phyloP scores from a whole-genome alignment of 129 eudicot genomes.

The Lactuca saligna region DNA sequence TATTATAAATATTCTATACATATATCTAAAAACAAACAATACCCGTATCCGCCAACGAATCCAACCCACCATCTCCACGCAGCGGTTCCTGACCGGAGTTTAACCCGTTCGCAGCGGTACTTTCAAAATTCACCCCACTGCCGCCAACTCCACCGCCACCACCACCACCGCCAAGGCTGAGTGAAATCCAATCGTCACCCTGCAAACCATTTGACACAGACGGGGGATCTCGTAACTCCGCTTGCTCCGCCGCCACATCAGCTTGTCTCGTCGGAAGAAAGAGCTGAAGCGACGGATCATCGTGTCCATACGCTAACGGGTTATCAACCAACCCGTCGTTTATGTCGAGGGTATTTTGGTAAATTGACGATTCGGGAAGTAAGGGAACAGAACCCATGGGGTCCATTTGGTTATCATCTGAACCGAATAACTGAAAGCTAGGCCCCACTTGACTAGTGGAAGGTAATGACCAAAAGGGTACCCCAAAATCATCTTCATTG shows the following conservation, averaged over 20 bases:
- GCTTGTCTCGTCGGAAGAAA: conserved; percentile 89
- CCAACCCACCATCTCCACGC: conserved; percentile 46
- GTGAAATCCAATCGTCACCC: conserved; percentile 91
- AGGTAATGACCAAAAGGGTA: conserved; percentile 64
- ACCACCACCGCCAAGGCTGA: conserved; percentile 61
- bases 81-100: conserved; percentile 44
- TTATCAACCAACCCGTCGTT: conserved; percentile 66
- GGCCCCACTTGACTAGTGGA: conserved; percentile 60
- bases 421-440: conserved; percentile 68
- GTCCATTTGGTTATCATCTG: conserved; percentile 49
- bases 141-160: conserved; percentile 52
- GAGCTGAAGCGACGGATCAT: conserved; percentile 86
- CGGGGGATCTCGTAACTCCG: conserved; percentile 49
- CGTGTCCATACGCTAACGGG: conserved; percentile 70
- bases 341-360: conserved; percentile 45
- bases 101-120: conserved; percentile 43
- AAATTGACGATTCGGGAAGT: conserved; percentile 49
- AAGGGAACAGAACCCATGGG: conserved; percentile 52
- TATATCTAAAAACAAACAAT: conserved; percentile 10
- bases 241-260: conserved; percentile 36
- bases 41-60: conserved; percentile 61
- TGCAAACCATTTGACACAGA: conserved; percentile 54
- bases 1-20: too few relatives aligned
- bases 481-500: conserved; percentile 66
- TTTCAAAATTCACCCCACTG: conserved; percentile 44